Base-by-base conservation (phyloP, 306 rosid genomes). In the Quercus gilva region DNA sequence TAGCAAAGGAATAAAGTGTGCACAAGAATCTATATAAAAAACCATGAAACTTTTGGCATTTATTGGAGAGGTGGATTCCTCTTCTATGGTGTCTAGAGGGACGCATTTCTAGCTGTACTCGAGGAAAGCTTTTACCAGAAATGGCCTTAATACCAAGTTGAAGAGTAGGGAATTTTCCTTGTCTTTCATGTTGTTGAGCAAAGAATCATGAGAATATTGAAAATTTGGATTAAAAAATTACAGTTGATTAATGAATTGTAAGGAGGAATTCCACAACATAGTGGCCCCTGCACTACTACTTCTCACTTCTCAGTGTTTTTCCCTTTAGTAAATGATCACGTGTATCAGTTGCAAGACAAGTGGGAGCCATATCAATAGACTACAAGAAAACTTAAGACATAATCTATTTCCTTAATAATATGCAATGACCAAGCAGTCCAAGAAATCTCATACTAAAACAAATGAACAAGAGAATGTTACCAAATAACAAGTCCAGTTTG, bases 1-100 rank as follows among this genome's bases (percentile, higher is more conserved):
- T 26, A 55, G 77, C 74, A 37, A 63, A 85, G 82, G 94, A 92
- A 89, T 91, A 90, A 94, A 92, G 89, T 83, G 80, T 76, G 71
- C n/a, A 53, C 83, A 71, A 80, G 97, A 91, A 91, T 90, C 92
- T 79, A 29, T 26, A 65, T 69, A 35, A 87, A 83, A 83, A 84
- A 70, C 64, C 82, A 82, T 76, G 76, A 79, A 70, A 84, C 58
- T 45, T 52, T 81, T 80, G 86, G 80, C 53, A 79, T 69, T 31
- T 74, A 75, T 74, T 85, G 88, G 85, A 89, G 79, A 86, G 78
- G 51, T 83, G 72, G 96, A 93, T 89, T 82, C 96, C 85, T 59
- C 51, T 76, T 78, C 76, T 79, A 81, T 83, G 88, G 83, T 78
- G 74, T 67, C 56, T 67, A 57, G 79, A 74, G 51, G 53, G 74